Conservation (phyloP, 495 filamentous ascomycete species). For the Lindgomyces ingoldianus region DNA sequence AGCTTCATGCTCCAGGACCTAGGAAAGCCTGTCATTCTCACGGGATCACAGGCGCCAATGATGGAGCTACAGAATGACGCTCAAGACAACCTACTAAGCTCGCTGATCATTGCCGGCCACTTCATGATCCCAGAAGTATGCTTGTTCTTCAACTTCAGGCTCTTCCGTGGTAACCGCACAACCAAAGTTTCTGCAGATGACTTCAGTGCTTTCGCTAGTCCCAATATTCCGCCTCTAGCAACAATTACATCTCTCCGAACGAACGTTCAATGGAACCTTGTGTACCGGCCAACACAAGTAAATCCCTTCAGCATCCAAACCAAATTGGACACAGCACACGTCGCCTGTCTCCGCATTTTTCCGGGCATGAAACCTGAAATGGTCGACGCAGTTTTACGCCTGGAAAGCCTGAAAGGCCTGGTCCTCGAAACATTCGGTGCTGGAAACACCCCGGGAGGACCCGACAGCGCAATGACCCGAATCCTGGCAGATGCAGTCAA, state of each 20-base stretch:
- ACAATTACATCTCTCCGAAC: conserved; percentile 77
- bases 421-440: conserved; percentile 95
- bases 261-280: conserved; percentile 79
- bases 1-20: conserved; percentile 94
- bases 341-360: conserved; percentile 91
- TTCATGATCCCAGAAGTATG: conserved; percentile 97
- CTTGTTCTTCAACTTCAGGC: conserved; percentile 89
- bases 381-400: conserved; percentile 80
- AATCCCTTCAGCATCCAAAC: conserved; percentile 75
- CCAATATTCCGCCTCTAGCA: conserved; percentile 79
- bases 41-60: conserved; percentile 91
- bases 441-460: conserved; percentile 85
- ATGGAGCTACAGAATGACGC: conserved; percentile 91
- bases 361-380: conserved; percentile 94
- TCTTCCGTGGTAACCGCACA: conserved; percentile 88
- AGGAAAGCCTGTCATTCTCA: conserved; percentile 88
- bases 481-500: conserved; percentile 76
- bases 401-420: conserved; percentile 78
- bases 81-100: conserved; percentile 91
- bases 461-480: conserved; percentile 78
- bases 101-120: conserved; percentile 89
- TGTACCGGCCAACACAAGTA: conserved; percentile 72
- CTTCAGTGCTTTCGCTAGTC: conserved; percentile 84
- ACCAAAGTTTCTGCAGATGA: conserved; percentile 87
- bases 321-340: conserved; percentile 80